Evolutionary conservation across 495 filamentous ascomycete species (phyloP).

Genomic region (Aspergillus conjunctus): DNA sequence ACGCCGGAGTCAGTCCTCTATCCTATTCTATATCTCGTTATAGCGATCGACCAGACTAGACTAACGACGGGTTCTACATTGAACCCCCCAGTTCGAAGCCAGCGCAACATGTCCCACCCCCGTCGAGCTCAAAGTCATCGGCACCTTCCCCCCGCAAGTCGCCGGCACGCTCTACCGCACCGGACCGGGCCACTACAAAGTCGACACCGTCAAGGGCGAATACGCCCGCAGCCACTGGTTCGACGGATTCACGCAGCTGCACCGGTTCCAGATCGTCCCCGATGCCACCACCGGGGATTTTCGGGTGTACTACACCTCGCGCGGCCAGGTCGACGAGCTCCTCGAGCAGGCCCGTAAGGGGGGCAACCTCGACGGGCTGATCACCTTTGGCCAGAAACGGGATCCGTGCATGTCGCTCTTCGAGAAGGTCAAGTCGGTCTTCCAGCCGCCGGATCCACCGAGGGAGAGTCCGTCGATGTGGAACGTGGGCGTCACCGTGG

Average conservation of each 20-base stretch:
- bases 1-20: neutral
- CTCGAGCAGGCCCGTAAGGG: conserved; percentile 16
- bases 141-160: conserved; percentile 9
- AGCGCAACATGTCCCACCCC: conserved; percentile 7
- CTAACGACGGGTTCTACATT: too few relatives aligned
- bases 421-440: conserved; percentile 17
- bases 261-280: conserved; percentile 18
- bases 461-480: neutral
- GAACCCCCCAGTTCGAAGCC: conserved; percentile 14
- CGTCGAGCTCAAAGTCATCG: conserved; percentile 13
- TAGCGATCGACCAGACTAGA: too few relatives aligned
- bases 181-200: conserved; percentile 16
- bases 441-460: conserved; percentile 1
- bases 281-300: conserved; percentile 8
- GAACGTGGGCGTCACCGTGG: conserved; percentile 18
- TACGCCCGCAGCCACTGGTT: conserved; percentile 22
- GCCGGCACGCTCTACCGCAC: conserved; percentile 18
- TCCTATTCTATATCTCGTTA: neutral
- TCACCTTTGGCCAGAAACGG: conserved; percentile 23
- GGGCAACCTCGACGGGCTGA: conserved; percentile 2
- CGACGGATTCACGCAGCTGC: conserved; percentile 20
- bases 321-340: conserved; percentile 19
- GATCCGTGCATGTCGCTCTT: conserved; percentile 21
- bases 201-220: neutral
- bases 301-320: conserved; percentile 19